Conservation (phyloP, 129 eudicot species). For the Arctium minus region DNA sequence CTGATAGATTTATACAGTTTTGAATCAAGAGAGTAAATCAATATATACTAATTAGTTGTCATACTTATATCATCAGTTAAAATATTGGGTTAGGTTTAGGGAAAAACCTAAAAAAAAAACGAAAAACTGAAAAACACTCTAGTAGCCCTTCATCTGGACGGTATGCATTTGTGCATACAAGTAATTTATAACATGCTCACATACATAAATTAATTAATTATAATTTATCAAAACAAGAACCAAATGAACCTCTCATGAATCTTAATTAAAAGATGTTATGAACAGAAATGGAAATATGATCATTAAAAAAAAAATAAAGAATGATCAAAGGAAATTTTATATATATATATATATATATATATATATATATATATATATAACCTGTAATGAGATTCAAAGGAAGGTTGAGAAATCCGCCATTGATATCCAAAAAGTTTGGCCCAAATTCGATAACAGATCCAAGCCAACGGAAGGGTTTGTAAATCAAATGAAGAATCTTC, state of each 20-base stretch:
- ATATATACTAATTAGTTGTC: too few relatives aligned
- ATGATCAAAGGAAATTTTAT: background rate
- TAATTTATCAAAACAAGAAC: too few relatives aligned
- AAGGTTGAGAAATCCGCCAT: constrained; percentile 32
- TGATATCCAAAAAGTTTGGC: constrained; percentile 38
- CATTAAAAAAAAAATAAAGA: background rate
- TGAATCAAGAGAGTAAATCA: too few relatives aligned
- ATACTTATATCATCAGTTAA: too few relatives aligned
- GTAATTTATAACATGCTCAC: too few relatives aligned
- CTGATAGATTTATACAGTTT: too few relatives aligned
- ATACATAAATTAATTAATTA: too few relatives aligned
- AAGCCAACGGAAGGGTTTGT: constrained; percentile 30
- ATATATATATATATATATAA: background rate
- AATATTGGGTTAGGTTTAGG: too few relatives aligned
- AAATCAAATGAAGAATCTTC: constrained; percentile 23
- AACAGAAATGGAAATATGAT: background rate
- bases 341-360: background rate
- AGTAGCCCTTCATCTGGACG: too few relatives aligned
- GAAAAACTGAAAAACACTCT: too few relatives aligned
- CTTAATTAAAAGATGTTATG: background rate
- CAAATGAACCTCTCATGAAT: background rate
- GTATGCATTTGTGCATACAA: too few relatives aligned
- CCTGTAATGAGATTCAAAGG: constrained; percentile 29
- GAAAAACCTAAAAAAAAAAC: too few relatives aligned
- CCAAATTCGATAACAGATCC: constrained; percentile 46